phyloP scores from a whole-genome alignment of 805 yeast genomes.

The Zygosaccharomyces pseudorouxii region DNA sequence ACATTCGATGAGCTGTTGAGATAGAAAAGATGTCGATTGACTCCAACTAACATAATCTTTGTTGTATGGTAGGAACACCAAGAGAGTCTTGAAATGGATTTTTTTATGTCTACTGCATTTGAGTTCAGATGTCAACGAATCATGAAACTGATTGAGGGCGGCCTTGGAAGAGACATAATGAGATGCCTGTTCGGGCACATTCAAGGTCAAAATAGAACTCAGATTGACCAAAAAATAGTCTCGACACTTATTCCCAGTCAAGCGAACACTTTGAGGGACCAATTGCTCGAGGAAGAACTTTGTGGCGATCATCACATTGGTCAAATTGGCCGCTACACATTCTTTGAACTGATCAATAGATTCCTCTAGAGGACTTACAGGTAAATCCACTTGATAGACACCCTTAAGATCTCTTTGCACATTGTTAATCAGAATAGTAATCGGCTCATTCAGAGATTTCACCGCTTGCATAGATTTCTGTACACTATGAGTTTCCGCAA shows the following conservation, averaged over 20 bases:
- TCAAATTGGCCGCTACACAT: conserved; percentile 18
- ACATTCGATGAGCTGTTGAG: conserved; percentile 11
- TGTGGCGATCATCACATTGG: conserved; percentile 21
- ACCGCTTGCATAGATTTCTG: conserved; percentile 10
- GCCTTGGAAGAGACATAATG: conserved; percentile 18
- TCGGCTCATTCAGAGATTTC: conserved; percentile 1
- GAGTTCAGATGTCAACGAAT: conserved; percentile 23
- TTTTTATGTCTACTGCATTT: neutral
- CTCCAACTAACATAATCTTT: conserved; percentile 4
- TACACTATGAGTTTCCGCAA: conserved; percentile 7
- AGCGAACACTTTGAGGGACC: conserved; percentile 10
- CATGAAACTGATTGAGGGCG: conserved; percentile 27
- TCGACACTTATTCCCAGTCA: neutral
- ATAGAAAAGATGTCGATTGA: conserved; percentile 5
- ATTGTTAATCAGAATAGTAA: conserved; percentile 22
- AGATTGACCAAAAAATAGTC: conserved; percentile 20
- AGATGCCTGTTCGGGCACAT: conserved; percentile 4
- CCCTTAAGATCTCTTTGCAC: conserved; percentile 16
- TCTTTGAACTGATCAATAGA: conserved; percentile 10
- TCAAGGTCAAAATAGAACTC: conserved; percentile 8
- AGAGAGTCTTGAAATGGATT: conserved; percentile 11
- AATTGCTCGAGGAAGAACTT: conserved; percentile 17
- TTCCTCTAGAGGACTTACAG: conserved; percentile 2
- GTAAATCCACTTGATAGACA: neutral
- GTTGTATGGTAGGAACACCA: conserved; percentile 14